Conservation (phyloP, 257 asterid species). For the Solanum bulbocastanum region DNA sequence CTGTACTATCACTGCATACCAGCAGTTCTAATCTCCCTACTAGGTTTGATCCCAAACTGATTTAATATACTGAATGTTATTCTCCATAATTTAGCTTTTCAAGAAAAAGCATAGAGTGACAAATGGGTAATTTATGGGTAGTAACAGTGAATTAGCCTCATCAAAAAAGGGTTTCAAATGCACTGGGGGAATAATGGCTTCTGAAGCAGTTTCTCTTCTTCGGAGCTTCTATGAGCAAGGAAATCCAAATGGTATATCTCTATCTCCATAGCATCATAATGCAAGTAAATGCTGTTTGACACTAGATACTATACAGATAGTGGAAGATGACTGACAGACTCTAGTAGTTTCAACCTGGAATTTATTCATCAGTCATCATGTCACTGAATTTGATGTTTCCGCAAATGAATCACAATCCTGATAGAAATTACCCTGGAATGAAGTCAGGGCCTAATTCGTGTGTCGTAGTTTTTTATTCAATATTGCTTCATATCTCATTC, state of each 20-base stretch:
- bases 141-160: constrained; percentile 19
- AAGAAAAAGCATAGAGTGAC: background rate
- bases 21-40: constrained; percentile 17
- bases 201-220: constrained; percentile 62
- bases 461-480: background rate
- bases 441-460: background rate
- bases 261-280: constrained; percentile 18
- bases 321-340: background rate
- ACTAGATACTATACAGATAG: background rate
- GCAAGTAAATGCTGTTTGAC: background rate
- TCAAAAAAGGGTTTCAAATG: constrained; percentile 55
- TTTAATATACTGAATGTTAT: background rate
- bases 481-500: background rate
- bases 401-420: background rate
- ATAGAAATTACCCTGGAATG: background rate
- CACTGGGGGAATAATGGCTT: constrained; percentile 79
- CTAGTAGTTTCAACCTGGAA: background rate
- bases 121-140: background rate
- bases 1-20: constrained; percentile 65
- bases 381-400: background rate
- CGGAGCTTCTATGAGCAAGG: constrained; percentile 91
- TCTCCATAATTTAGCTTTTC: background rate
- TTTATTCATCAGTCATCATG: background rate
- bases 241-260: constrained; percentile 49
- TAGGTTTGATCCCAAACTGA: constrained; percentile 26